These are phyloP conservation scores for Fusarium sarcochroum DNA, from an alignment of 2,329 filamentous ascomycete species.

Conservation along the genomic window DNA sequence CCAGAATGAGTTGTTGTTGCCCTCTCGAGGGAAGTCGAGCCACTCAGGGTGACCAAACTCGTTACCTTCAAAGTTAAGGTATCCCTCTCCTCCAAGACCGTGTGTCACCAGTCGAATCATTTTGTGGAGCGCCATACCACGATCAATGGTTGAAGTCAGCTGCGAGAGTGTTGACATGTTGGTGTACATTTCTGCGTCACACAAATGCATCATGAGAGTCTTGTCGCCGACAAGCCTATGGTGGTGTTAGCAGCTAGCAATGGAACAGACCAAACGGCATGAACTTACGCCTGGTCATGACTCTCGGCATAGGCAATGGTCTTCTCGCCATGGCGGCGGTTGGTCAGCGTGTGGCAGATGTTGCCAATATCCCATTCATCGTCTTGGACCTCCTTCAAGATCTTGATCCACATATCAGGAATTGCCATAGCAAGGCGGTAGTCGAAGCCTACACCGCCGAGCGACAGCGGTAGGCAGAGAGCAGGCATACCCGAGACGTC, in stretches of 20 bases:
- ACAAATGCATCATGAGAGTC: conserved; percentile 97
- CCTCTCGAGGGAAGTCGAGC: conserved; percentile 96
- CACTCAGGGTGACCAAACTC: conserved; percentile 99
- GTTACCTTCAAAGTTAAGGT: conserved; percentile 98
- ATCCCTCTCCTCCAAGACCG: conserved; percentile 91
- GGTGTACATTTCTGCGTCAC: conserved; percentile 96
- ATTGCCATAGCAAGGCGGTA: conserved; percentile 98
- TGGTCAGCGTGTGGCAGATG: conserved; percentile 89
- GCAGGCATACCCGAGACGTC: conserved; percentile 99
- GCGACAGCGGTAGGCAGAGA: conserved; percentile 85
- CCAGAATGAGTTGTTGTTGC: conserved; percentile 94
- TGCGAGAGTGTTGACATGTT: conserved; percentile 91
- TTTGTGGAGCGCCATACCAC: conserved; percentile 94
- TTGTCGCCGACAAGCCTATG: conserved; percentile 93
- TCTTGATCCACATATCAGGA: conserved; percentile 99
- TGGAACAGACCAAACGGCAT: conserved; percentile 19
- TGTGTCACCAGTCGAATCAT: conserved; percentile 97
- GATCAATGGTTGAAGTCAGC: conserved; percentile 89
- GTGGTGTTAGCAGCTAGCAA: conserved; percentile 41
- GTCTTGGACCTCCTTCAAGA: conserved; percentile 93
- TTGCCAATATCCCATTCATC: conserved; percentile 91
- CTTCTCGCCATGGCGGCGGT: conserved; percentile 95
- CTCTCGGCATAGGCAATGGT: conserved; percentile 98
- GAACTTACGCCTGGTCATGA: conserved; percentile 93
- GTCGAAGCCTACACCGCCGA: conserved; percentile 96